Evolutionary conservation across 331 rosid genomes (phyloP).

Genomic region (Quercus lobata): DNA sequence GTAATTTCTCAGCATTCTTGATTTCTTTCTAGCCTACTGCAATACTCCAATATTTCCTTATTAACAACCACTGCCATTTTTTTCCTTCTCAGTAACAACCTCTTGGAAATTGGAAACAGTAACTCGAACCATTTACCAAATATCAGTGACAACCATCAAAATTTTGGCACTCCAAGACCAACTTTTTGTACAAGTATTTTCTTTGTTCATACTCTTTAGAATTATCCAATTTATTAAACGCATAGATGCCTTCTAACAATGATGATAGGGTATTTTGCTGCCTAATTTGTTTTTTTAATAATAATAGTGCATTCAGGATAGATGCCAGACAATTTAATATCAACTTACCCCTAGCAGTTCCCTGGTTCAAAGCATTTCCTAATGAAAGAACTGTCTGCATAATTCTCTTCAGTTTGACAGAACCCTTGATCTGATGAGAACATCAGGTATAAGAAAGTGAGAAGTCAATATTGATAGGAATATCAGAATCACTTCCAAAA

Average conservation of each 20-base stretch:
- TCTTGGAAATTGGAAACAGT: background rate
- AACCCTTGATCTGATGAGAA: slow-evolving; percentile 67
- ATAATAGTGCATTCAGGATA: slow-evolving; percentile 15
- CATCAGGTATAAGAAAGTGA: background rate
- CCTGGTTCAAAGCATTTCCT: slow-evolving; percentile 97
- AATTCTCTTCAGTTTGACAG: slow-evolving; percentile 82
- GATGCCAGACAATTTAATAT: slow-evolving; percentile 10
- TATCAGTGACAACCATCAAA: background rate
- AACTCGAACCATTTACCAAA: background rate
- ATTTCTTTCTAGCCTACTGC: background rate
- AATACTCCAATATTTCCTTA: background rate
- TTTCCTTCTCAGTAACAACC: background rate
- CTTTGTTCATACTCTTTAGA: background rate
- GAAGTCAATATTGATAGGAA: background rate
- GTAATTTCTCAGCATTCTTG: background rate
- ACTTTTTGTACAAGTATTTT: background rate
- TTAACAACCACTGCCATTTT: background rate
- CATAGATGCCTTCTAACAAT: background rate
- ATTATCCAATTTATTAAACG: background rate
- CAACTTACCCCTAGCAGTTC: slow-evolving; percentile 88
- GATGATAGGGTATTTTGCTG: background rate
- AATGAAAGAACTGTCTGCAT: slow-evolving; percentile 95
- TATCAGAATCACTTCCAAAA: slow-evolving; percentile 6
- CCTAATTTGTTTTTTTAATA: slow-evolving; percentile 1
- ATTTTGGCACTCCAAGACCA: background rate